A percentile compares a stretch with the other conserved stretches of the same genome.
Conservation (phyloP, 371 early-diverging fungal genomes). For the Saksenaea oblongispora region DNA sequence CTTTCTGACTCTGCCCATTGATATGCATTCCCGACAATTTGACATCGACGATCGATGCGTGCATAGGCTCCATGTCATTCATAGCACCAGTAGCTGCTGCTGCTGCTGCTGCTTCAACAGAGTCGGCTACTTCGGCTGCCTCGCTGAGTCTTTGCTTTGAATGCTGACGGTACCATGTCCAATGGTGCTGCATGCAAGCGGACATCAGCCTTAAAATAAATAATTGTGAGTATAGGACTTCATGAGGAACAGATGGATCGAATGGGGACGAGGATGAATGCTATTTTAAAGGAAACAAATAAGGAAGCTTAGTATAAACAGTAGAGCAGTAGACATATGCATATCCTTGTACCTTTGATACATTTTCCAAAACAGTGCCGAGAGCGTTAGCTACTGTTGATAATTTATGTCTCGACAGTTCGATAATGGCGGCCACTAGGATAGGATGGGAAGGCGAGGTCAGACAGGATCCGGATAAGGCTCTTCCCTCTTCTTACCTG, state of each 20-base stretch:
- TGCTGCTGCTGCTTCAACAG: constrained; percentile 20
- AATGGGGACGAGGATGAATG: constrained; percentile 36
- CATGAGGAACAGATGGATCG: constrained; percentile 55
- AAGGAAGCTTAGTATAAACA: constrained; percentile 7
- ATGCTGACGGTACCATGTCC: constrained; percentile 63
- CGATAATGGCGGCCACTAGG: constrained; percentile 58
- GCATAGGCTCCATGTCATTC: neutral
- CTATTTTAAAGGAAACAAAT: constrained; percentile 14
- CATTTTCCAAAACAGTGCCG: constrained; percentile 55
- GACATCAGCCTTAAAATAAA: constrained; percentile 70
- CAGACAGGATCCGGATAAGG: neutral
- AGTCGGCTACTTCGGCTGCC: neutral
- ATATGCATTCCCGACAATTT: neutral
- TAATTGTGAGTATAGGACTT: constrained; percentile 72
- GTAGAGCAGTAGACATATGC: neutral
- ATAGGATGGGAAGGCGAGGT: neutral
- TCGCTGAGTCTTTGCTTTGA: constrained; percentile 18
- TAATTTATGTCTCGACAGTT: constrained; percentile 55
- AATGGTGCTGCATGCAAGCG: constrained; percentile 73
- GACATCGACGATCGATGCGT: neutral
- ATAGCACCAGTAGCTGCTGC: constrained; percentile 17
- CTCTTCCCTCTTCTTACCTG: constrained; percentile 27
- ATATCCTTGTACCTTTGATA: constrained; percentile 56
- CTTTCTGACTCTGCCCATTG: neutral
- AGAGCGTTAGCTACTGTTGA: constrained; percentile 54